Evolutionary conservation across 2,329 filamentous ascomycete species (phyloP), one percentile per base, ranked within the genome.

Genomic region (Calonectria hawksworthii): DNA sequence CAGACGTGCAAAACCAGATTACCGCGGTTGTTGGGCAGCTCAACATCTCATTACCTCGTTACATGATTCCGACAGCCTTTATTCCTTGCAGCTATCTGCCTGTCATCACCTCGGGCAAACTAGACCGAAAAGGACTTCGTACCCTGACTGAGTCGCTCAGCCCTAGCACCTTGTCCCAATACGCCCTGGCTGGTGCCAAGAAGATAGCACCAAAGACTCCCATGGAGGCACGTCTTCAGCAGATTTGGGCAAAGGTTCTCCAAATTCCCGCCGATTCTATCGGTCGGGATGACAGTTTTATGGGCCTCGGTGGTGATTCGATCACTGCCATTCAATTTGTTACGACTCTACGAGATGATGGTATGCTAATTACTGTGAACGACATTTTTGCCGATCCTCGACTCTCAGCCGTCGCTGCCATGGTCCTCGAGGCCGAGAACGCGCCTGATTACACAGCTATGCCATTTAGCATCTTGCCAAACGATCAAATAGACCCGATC

Each of bases 311-410:
- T 11, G 88, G 88, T 23, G 87, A 89, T 76, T 89, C 88, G 0
- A 84, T 89, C 2, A 76, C 83, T 0, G 88, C 88, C 2, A 91
- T 90, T 85, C 87, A 86, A 73, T 77, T 90, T 5, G 88, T 89
- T 2, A 84, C 87, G 21, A 83, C 84, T 30, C 85, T 86, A 2
- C 81, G 87, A 41, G 81, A 83, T 32, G 81, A 85, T 30, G 56
- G 36, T 5, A 63, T 63, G 56, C 10, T 63, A 13, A 63, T 63
- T 13, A 63, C 56, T 41, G 56, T 63, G 8, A 63, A 63, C 14
- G 56, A 63, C 34, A 63, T 63, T 6, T 63, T 63, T 13, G 34
- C 56, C 21, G 56, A 72, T 51, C 73, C 68, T 14, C 56, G 68
- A 26, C 32, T 70, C 30, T 63, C 54, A 11, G 59, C 54, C 14